Conservation (phyloP, 2,329 filamentous ascomycete genomes). For the Diaporthe humulicola region DNA sequence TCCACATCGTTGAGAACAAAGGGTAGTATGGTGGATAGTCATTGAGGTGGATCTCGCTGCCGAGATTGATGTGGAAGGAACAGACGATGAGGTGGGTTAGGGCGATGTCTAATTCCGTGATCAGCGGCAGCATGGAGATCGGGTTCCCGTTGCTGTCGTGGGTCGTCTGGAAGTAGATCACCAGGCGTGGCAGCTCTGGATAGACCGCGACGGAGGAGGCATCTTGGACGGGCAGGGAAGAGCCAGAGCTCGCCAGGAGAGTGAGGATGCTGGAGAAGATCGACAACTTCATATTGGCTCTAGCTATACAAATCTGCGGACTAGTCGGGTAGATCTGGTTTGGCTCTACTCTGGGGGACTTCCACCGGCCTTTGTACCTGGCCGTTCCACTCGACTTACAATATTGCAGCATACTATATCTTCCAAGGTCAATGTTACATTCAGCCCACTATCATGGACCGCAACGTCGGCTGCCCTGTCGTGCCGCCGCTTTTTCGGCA, state of each 20-base stretch:
- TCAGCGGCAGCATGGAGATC: slow-evolving; percentile 67
- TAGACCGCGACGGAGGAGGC: not conserved
- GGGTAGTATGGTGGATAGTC: slow-evolving; percentile 78
- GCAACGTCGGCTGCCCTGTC: slow-evolving; percentile 14
- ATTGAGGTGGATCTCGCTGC: slow-evolving; percentile 81
- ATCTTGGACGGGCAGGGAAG: slow-evolving; percentile 32
- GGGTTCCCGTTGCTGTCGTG: slow-evolving; percentile 58
- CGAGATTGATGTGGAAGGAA: slow-evolving; percentile 84
- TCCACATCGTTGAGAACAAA: slow-evolving; percentile 81
- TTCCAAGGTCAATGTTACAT: slow-evolving; percentile 13
- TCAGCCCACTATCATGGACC: slow-evolving; percentile 8
- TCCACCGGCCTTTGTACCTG: not conserved
- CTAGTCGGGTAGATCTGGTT: not conserved
- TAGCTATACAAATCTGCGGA: not conserved
- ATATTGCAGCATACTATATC: not conserved
- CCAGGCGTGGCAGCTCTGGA: slow-evolving; percentile 58
- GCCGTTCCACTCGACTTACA: not conserved
- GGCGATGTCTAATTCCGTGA: slow-evolving; percentile 61
- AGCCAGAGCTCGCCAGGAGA: slow-evolving; percentile 6
- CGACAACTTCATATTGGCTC: not conserved
- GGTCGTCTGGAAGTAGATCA: slow-evolving; percentile 69
- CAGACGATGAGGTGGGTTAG: slow-evolving; percentile 88
- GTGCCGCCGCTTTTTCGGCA: not conserved
- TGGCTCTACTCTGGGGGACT: not conserved
- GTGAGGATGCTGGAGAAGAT: not conserved